Base-by-base conservation (phyloP, 2,329 filamentous ascomycete species). In the Alternaria metachromatica region DNA sequence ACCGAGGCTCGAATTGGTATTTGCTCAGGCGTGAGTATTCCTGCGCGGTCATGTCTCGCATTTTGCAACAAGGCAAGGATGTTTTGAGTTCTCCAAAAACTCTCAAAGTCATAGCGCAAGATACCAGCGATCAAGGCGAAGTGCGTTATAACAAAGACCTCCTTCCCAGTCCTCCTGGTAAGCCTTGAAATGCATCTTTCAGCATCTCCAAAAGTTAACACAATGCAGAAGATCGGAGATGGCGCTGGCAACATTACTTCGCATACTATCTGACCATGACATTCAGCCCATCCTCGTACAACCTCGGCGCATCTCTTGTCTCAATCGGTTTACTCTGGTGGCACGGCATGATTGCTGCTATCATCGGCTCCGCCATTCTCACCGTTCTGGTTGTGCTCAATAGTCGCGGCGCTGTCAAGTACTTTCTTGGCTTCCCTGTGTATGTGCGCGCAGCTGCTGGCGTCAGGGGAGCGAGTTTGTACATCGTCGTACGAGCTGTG, bases 41-140 rank as follows among this genome's bases (percentile, higher is more conserved):
- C 15, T 41, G 37, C 37, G 37, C 37, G 37, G 37, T 41, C 37
- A 55, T 72, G 66, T 30, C 60, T 57, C 37, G 63, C 58, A n/a
- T 71, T 62, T n/a, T 46, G 62, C 62, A 53, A 61, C 64, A 51
- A 67, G 64, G 68, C 60, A 60, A 62, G 56, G 55, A n/a, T 54
- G 59, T 43, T 20, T 56, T 65, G 11, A 53, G 55, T 43, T 67
- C 64, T 37, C 66, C 82, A 81, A 58, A 81, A 81, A 64, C 55
- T 3, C 55, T 63, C 58, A 62, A 67, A 41, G 51, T 60, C 13
- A 55, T 58, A 26, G 15, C 58, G 13, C 58, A 59, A 21, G 63
- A 51, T 9, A 66, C 65, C 7, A 49, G 25, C 10, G 57, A 55
- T 33, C 62, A 66, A 49, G 54, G 53, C 18, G 45, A 66, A 41